These are phyloP conservation scores for Claviceps maximensis DNA, from an alignment of 2,329 filamentous ascomycete genomes.

Conservation along the genomic window DNA sequence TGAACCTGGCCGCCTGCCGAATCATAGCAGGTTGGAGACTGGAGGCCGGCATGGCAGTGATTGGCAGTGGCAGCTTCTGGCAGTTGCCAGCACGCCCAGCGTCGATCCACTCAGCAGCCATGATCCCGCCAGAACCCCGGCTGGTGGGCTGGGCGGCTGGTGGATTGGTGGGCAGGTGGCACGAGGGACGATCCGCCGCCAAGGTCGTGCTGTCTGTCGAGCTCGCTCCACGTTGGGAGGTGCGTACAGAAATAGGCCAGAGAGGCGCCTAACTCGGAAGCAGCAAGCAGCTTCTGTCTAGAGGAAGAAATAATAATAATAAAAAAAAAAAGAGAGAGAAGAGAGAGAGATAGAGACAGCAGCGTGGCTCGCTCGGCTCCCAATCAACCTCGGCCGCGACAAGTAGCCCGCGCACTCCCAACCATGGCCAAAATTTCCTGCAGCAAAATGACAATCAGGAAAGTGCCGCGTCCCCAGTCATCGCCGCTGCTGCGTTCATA, in stretches of 20 bases:
- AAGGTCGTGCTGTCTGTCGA: slow-evolving; percentile 3
- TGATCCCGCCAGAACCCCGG: not conserved
- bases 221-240: too few species aligned
- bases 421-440: not conserved
- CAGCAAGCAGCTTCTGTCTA: too few species aligned
- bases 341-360: too few species aligned
- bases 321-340: too few species aligned
- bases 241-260: too few species aligned
- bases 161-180: not conserved
- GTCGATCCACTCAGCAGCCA: not conserved
- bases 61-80: not conserved
- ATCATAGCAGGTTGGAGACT: not conserved
- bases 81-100: not conserved
- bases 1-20: not conserved
- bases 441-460: not conserved
- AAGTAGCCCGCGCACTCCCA: not conserved
- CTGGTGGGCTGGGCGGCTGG: too few species aligned
- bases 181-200: slow-evolving; percentile 8
- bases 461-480: not conserved
- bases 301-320: too few species aligned
- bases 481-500: not conserved
- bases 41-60: not conserved
- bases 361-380: slow-evolving; percentile 21
- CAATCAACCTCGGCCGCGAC: not conserved
- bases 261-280: too few species aligned